Evolutionary conservation across 345 rosid genomes (phyloP), one percentile per base, ranked within the genome.

Genomic region (Hypericum androsaemum): DNA sequence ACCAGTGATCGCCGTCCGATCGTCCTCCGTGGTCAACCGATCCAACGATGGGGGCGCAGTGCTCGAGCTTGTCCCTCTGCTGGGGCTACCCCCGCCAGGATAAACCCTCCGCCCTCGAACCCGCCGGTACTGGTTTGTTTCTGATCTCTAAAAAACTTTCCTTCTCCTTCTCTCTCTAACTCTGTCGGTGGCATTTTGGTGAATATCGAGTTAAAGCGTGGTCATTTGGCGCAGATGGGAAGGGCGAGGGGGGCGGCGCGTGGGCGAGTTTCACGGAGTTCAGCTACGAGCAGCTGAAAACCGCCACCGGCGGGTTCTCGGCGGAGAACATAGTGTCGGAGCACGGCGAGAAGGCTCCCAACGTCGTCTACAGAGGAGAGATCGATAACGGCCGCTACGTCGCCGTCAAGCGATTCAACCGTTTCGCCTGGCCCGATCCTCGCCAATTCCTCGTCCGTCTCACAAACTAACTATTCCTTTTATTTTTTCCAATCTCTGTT

Each of bases 61-160:
- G 54, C 54, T 51, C 54, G 41, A 51, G 12, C 7, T 51, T 51
- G 7, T 32, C 54, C 11, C 54, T 36, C 41, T 51, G 54, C 54
- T 51, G 54, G 16, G 36, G 10, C 54, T 40, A 51, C 54, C 37
- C 41, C 22, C 52, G 22, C 52, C 52, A 1, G 32, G 32, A 10
- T 6, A 51, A 51, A 37, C 16, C 41, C 39, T 51, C 54, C 14
- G 54, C 37, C 22, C 54, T 51, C 14, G 54, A 51, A 37, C 10
- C 53, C 53, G 10, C 53, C 11, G 53, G 35, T 50, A 22, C 52
- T 5, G 3, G 2, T 32, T 32, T n/a, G n/a, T n/a, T n/a, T n/a
- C n/a, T n/a, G n/a, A n/a, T n/a, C n/a, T n/a, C n/a, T n/a, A n/a
- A n/a, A n/a, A n/a, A n/a, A n/a, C n/a, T n/a, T n/a, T n/a, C n/a